Base-by-base conservation (phyloP, 257 asterid species). In the Haberlea rhodopensis region DNA sequence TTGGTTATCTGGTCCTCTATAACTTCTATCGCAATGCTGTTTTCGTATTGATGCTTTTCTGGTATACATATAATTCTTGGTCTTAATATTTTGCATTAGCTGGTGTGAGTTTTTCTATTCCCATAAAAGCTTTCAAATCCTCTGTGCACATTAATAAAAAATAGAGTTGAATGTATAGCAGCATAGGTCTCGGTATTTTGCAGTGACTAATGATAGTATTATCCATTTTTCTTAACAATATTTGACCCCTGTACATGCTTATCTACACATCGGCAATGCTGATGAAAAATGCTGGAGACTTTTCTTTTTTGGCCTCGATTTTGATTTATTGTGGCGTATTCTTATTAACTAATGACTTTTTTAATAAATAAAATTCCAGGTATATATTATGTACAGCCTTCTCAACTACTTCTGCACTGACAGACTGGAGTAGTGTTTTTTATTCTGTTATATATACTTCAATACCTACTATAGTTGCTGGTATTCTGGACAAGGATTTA, bases 11-110 rank as follows among this genome's bases (percentile, higher is more conserved):
- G 73, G 84, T 94, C 68, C 92, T 90, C 49, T 94, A 90, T 74
- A 94, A 94, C 72, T 94, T 94, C 81, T 94, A 94, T 76, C 87
- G 99, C 2, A 94, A 94, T 80, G 99, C 99, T 66, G 97, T 90
- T 68, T 94, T 94, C 53, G 99, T 94, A 22, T 54, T 90, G 76
- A 90, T 94, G 97, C 96, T 94, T 80, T 90, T 94, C 90, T 94
- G 99, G 99, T 94, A 78, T 49, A 80, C 53, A 13, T 49, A 37
- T 25, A 60, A 62, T 67, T 70, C 68, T 72, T 62, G 28, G 24
- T 43, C 29, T 13, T 15, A 18, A 21, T 69, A 19, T 63, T 40
- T 27, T 57, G 7, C 63, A 58, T 66, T 63, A 27, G 53, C 52
- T 58, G 60, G 18, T 40, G n/a, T 40, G 46, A 37, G 18, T 13